phyloP scores from a whole-genome alignment of 768 basidiomycete species.

The Cystobasidium onofrii region DNA sequence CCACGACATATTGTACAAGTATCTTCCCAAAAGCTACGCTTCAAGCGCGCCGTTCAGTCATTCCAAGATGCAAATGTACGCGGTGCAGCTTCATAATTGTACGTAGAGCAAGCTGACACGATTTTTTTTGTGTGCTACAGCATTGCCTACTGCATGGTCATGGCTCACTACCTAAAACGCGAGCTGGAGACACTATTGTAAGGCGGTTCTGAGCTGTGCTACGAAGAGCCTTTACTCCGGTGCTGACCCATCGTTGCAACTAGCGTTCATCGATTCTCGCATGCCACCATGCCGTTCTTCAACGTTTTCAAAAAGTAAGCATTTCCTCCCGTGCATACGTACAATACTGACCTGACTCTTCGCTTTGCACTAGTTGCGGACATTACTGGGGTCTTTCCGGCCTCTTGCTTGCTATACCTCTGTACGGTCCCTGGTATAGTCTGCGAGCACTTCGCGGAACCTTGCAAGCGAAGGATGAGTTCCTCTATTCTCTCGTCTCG shows the following conservation, averaged over 20 bases:
- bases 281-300: conserved; percentile 78
- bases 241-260: too few species aligned
- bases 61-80: conserved; percentile 66
- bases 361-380: conserved; percentile 55
- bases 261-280: conserved; percentile 89
- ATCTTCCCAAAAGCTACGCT: conserved; percentile 36
- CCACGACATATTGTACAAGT: conserved; percentile 62
- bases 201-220: conserved; percentile 39
- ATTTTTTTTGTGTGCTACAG: conserved; percentile 44
- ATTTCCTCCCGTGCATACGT: background rate
- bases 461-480: conserved; percentile 57
- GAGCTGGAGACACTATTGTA: conserved; percentile 86
- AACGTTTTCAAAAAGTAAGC: conserved; percentile 85
- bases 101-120: background rate
- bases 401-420: conserved; percentile 63
- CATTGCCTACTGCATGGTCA: conserved; percentile 63
- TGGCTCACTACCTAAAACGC: conserved; percentile 83
- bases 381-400: conserved; percentile 85
- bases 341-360: conserved; percentile 10
- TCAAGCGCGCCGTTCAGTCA: conserved; percentile 53
- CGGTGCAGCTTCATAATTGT: background rate
- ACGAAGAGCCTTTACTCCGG: background rate
- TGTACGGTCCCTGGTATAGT: conserved; percentile 74
- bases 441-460: conserved; percentile 60
- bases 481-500: conserved; percentile 59